Conservation (phyloP, 2,329 filamentous ascomycete genomes). For the Cephalotrichum gorgonifer region DNA sequence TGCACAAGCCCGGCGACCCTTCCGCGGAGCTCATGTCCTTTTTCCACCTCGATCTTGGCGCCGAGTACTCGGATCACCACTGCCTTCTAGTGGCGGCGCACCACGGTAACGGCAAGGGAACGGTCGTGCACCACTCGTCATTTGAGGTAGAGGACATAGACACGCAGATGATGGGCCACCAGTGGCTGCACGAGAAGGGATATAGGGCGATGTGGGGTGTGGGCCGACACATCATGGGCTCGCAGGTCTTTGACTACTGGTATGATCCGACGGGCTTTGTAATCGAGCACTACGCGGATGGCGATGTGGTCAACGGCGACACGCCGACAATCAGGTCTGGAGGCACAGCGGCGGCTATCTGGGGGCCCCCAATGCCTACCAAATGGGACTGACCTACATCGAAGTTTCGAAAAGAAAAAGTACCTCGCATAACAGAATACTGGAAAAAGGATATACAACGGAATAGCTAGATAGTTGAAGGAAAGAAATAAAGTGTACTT, state of each 20-base stretch:
- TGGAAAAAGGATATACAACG: no score
- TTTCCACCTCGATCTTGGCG: constrained; percentile 41
- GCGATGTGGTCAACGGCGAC: constrained; percentile 42
- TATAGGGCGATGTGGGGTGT: constrained; percentile 50
- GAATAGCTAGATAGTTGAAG: no score
- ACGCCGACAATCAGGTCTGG: background rate
- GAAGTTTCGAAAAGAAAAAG: no score
- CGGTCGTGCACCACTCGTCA: constrained; percentile 14
- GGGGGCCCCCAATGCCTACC: no score
- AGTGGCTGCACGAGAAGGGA: constrained; percentile 42
- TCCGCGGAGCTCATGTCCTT: constrained; percentile 26
- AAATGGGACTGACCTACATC: no score
- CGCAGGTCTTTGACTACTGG: constrained; percentile 56
- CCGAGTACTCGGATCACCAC: constrained; percentile 42
- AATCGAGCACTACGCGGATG: constrained; percentile 52
- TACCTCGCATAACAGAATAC: no score
- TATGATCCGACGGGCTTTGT: constrained; percentile 41
- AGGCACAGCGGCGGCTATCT: no score
- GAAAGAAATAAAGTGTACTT: no score
- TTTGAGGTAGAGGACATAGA: constrained; percentile 49
- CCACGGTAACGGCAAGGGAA: constrained; percentile 7
- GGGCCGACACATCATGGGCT: constrained; percentile 48
- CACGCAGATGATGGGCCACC: constrained; percentile 47
- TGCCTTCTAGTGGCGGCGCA: constrained; percentile 33
- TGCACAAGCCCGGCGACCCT: constrained; percentile 7